Percentiles rank a stretch among this genome's conserved stretches.
These are phyloP conservation scores for Trichoderma arundinaceum DNA, from an alignment of 2,329 filamentous ascomycete genomes.

Conservation along the genomic window DNA sequence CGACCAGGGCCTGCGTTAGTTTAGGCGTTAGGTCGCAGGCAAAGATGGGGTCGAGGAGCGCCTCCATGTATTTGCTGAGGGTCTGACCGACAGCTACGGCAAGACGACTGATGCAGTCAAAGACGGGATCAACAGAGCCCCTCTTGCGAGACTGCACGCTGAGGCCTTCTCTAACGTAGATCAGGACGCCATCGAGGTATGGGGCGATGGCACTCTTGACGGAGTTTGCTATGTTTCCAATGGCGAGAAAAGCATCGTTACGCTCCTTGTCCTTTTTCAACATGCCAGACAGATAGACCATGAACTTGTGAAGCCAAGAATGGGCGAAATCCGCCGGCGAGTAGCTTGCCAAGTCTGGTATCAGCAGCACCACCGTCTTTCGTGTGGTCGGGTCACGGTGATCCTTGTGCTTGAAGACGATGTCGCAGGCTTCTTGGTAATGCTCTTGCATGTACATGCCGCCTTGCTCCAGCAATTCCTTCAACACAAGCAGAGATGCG, in stretches of 20 bases:
- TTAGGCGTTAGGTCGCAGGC: constrained; percentile 93
- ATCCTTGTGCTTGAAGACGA: constrained; percentile 90
- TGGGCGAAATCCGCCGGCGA: constrained; percentile 88
- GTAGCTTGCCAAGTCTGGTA: constrained; percentile 91
- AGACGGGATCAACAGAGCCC: constrained; percentile 77
- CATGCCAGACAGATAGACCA: constrained; percentile 93
- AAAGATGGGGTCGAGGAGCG: constrained; percentile 93
- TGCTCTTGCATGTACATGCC: constrained; percentile 99
- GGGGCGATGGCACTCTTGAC: constrained; percentile 94
- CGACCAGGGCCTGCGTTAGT: constrained; percentile 91
- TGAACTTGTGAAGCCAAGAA: constrained; percentile 90
- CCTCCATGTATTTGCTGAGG: constrained; percentile 97
- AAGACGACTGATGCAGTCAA: constrained; percentile 96
- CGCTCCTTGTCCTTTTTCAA: constrained; percentile 94
- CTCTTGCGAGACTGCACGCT: constrained; percentile 75
- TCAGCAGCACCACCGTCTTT: constrained; percentile 86
- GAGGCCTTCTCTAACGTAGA: constrained; percentile 90
- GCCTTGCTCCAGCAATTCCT: constrained; percentile 90
- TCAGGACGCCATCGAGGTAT: constrained; percentile 91
- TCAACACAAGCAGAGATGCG: constrained; percentile 90
- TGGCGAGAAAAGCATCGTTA: constrained; percentile 92
- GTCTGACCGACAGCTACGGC: constrained; percentile 95
- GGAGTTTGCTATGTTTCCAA: constrained; percentile 94
- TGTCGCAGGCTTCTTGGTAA: constrained; percentile 91
- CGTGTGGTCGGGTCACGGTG: constrained; percentile 87